phyloP scores from a whole-genome alignment of 192 early-diverging fungal genomes.

The Fimicolochytrium jonesii region DNA sequence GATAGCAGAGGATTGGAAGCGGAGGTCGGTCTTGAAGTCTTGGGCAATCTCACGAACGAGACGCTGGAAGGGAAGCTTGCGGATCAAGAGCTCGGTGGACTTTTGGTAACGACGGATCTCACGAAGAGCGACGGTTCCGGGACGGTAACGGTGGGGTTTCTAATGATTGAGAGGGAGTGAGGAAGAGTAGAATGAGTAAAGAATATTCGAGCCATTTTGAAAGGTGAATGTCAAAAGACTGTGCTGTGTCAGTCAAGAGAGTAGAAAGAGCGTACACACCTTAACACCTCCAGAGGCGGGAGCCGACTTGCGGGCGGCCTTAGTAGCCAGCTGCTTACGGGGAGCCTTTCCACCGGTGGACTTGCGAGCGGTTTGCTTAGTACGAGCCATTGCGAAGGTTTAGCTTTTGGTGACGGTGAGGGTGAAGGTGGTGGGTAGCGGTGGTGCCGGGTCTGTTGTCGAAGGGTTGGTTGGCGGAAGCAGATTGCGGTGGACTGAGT shows the following conservation, averaged over 20 bases:
- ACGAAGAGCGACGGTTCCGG: constrained; percentile 74
- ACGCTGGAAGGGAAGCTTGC: constrained; percentile 80
- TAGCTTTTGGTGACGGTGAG: constrained; percentile 5
- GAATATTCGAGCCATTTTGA: background rate
- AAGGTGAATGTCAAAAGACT: too few relatives aligned
- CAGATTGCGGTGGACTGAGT: background rate
- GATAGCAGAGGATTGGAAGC: constrained; percentile 98
- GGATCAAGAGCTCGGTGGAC: constrained; percentile 70
- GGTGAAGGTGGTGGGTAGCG: background rate
- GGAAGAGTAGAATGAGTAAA: background rate
- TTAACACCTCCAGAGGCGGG: constrained; percentile 93
- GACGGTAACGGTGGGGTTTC: constrained; percentile 59
- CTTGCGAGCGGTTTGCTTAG: constrained; percentile 97
- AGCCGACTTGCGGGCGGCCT: constrained; percentile 95
- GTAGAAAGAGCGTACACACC: constrained; percentile 19
- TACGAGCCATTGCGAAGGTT: constrained; percentile 63
- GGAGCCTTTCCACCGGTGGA: constrained; percentile 99
- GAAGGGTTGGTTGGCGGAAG: constrained; percentile 10
- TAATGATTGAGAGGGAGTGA: background rate
- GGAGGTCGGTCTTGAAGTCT: constrained; percentile 99
- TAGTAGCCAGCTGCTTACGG: constrained; percentile 90
- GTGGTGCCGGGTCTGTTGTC: constrained; percentile 3
- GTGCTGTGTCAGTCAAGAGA: background rate
- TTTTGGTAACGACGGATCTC: constrained; percentile 87
- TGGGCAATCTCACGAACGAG: constrained; percentile 99